Percentiles rank a stretch among this genome's conserved stretches.
These are phyloP conservation scores for Kodamaea alishanica DNA, from an alignment of 1,139 yeast species.

Conservation along the genomic window DNA sequence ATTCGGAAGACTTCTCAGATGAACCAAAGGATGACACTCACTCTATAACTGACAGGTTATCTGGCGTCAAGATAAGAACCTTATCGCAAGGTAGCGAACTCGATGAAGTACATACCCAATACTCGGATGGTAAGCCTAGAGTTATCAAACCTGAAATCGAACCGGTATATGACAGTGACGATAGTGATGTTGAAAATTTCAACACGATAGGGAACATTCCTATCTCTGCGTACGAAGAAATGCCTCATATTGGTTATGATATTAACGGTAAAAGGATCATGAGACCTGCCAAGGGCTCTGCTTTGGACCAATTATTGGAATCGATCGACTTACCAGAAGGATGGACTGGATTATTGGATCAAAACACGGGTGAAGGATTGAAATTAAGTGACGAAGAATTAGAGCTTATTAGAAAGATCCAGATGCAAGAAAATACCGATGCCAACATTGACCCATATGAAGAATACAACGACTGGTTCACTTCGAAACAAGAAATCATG, in stretches of 20 bases:
- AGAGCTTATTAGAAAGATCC: conserved; percentile 82
- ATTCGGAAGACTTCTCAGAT: conserved; percentile 44
- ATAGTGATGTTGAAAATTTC: conserved; percentile 76
- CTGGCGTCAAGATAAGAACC: conserved; percentile 51
- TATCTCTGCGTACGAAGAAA: conserved; percentile 87
- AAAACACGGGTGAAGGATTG: conserved; percentile 82
- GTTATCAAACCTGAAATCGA: conserved; percentile 82
- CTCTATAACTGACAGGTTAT: conserved; percentile 53
- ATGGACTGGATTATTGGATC: conserved; percentile 95
- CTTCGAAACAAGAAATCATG: conserved; percentile 80
- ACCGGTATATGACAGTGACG: conserved; percentile 91
- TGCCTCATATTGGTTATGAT: conserved; percentile 96
- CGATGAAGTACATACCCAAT: conserved; percentile 43
- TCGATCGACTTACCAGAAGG: conserved; percentile 94
- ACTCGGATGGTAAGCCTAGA: conserved; percentile 79
- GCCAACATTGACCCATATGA: conserved; percentile 84
- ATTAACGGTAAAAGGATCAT: conserved; percentile 96
- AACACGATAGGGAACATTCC: conserved; percentile 95
- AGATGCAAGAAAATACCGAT: conserved; percentile 79
- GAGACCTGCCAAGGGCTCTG: conserved; percentile 98
- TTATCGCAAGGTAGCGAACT: conserved; percentile 37
- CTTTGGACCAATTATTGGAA: conserved; percentile 84
- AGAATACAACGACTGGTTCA: conserved; percentile 94
- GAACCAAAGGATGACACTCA: conserved; percentile 48
- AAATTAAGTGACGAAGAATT: conserved; percentile 86